Evolutionary conservation across 2,329 filamentous ascomycete genomes (phyloP).

Genomic region (Pseudopyricularia javanii): DNA sequence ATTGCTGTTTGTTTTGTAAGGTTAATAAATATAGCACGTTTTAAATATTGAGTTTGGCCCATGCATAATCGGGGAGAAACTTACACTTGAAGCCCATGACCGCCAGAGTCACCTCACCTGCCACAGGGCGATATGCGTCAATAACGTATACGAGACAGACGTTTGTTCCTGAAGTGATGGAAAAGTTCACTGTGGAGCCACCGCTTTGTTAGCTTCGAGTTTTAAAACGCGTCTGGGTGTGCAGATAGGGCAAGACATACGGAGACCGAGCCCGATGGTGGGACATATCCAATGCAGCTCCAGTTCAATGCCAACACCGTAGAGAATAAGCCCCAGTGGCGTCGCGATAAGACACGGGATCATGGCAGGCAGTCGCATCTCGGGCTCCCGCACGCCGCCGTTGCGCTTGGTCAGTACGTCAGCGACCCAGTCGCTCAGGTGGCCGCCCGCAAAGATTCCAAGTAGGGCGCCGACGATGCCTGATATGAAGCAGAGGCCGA

Average conservation of each 20-base stretch:
- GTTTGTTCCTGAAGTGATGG: constrained; percentile 42
- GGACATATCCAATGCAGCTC: constrained; percentile 41
- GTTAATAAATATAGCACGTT: neutral
- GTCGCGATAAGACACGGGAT: constrained; percentile 32
- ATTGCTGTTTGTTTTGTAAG: constrained; percentile 19
- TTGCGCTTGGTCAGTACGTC: constrained; percentile 24
- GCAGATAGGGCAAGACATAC: neutral
- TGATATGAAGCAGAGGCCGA: constrained; percentile 10
- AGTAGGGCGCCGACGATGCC: constrained; percentile 10
- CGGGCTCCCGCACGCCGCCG: constrained; percentile 21
- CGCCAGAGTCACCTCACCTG: constrained; percentile 40
- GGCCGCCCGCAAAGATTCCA: constrained; percentile 10
- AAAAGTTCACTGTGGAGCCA: constrained; percentile 33
- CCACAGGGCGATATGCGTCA: constrained; percentile 43
- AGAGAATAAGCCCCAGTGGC: constrained; percentile 30
- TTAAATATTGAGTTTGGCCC: neutral
- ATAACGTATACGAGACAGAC: constrained; percentile 44
- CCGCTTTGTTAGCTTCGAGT: constrained; percentile 1
- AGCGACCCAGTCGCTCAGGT: constrained; percentile 9
- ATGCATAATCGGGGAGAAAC: constrained; percentile 9
- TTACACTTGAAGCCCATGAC: constrained; percentile 42
- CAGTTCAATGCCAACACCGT: constrained; percentile 33
- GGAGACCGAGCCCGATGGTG: constrained; percentile 34
- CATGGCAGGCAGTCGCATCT: constrained; percentile 20
- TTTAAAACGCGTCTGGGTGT: no score